phyloP scores from a whole-genome alignment of 2,329 filamentous ascomycete species.

The Sporothrix variecibatus region DNA sequence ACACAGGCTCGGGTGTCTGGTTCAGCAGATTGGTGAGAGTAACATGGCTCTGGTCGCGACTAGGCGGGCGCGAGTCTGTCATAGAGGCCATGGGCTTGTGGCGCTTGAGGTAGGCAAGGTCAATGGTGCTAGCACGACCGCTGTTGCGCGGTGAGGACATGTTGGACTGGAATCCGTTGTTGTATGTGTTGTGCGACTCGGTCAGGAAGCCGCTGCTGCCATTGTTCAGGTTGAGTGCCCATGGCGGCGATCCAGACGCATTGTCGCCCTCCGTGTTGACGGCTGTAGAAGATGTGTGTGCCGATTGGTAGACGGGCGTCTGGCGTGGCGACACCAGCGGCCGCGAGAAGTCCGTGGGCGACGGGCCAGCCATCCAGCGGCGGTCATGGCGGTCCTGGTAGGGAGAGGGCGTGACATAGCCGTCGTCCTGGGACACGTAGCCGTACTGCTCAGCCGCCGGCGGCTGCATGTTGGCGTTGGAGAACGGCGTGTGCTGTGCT shows the following conservation, averaged over 20 bases:
- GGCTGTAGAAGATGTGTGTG: conserved; percentile 28
- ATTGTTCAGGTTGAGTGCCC: conserved; percentile 24
- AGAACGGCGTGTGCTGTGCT: conserved; percentile 15
- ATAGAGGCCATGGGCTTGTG: conserved; percentile 24
- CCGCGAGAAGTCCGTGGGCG: conserved; percentile 22
- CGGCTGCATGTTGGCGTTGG: not conserved
- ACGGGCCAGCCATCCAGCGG: not conserved
- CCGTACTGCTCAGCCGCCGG: conserved; percentile 18
- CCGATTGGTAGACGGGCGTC: conserved; percentile 29
- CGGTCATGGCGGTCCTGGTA: conserved; percentile 22
- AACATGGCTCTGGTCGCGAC: conserved; percentile 45
- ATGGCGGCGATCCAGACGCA: conserved; percentile 16
- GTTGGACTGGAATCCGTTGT: conserved; percentile 27
- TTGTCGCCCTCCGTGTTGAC: conserved; percentile 29
- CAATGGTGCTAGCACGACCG: conserved; percentile 27
- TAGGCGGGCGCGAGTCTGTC: conserved; percentile 33
- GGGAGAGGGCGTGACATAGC: not conserved
- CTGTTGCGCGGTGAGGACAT: conserved; percentile 30
- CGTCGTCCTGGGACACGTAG: conserved; percentile 19
- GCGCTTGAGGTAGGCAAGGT: conserved; percentile 29
- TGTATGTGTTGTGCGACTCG: conserved; percentile 25
- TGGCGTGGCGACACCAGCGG: conserved; percentile 24
- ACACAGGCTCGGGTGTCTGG: conserved; percentile 34
- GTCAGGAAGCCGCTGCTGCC: conserved; percentile 28
- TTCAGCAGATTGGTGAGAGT: conserved; percentile 46